phyloP scores from a whole-genome alignment of 2,329 filamentous ascomycete genomes.

The Arachnomyces sp. region DNA sequence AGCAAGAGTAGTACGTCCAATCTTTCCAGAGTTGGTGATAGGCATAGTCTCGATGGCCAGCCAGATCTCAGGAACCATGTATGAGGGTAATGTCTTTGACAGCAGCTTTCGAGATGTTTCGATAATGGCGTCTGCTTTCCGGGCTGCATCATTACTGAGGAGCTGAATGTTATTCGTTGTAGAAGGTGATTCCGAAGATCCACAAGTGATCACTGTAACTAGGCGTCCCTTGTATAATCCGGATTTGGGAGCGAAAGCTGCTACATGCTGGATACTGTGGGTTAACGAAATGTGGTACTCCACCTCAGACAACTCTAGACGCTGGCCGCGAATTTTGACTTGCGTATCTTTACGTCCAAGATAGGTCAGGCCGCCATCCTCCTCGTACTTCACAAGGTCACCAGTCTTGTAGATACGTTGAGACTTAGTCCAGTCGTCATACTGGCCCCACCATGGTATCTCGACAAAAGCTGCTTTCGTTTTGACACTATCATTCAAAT shows the following conservation, averaged over 20 bases:
- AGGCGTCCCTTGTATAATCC: too few relatives aligned
- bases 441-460: conserved; percentile 52
- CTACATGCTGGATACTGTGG: too few relatives aligned
- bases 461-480: conserved; percentile 64
- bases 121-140: too few relatives aligned
- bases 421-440: background rate
- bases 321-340: conserved; percentile 8
- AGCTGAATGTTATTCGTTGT: too few relatives aligned
- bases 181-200: too few relatives aligned
- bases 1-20: conserved; percentile 4
- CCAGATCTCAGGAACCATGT: conserved; percentile 12
- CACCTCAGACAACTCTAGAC: conserved; percentile 7
- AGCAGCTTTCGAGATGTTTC: conserved; percentile 19
- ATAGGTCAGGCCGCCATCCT: conserved; percentile 6
- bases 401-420: conserved; percentile 73
- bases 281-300: conserved; percentile 7
- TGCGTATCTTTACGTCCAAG: conserved; percentile 7
- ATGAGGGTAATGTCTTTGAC: conserved; percentile 4
- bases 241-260: too few relatives aligned
- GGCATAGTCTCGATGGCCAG: conserved; percentile 8
- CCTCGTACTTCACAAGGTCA: conserved; percentile 58
- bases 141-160: too few relatives aligned
- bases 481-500: conserved; percentile 67
- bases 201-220: too few relatives aligned
- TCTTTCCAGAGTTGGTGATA: conserved; percentile 6